These are phyloP conservation scores for Paxillus ammoniavirescens DNA, from an alignment of 768 basidiomycete genomes.

Conservation along the genomic window DNA sequence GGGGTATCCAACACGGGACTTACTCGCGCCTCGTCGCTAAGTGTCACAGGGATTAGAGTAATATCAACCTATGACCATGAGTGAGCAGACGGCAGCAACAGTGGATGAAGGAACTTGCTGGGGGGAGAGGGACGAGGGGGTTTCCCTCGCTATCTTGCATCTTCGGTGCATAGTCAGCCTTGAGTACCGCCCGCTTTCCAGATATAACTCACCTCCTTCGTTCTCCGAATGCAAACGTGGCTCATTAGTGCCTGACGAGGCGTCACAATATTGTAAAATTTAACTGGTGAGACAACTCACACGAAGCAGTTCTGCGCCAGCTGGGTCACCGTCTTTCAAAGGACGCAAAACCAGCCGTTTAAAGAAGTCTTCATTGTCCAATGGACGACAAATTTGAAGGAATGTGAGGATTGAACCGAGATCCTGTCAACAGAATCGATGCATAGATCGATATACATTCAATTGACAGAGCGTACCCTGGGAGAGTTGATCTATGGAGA, in stretches of 20 bases:
- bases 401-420: slow-evolving; percentile 86
- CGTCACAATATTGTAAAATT: slow-evolving; percentile 2
- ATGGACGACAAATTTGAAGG: slow-evolving; percentile 78
- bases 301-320: slow-evolving; percentile 68
- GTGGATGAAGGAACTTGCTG: slow-evolving; percentile 36
- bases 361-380: slow-evolving; percentile 83
- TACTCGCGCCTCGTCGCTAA: slow-evolving; percentile 66
- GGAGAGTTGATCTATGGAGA: slow-evolving; percentile 71
- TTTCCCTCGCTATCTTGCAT: slow-evolving; percentile 85
- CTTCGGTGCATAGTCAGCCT: slow-evolving; percentile 36
- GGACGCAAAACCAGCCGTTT: slow-evolving; percentile 78
- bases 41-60: slow-evolving; percentile 67
- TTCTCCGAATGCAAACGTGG: slow-evolving; percentile 75
- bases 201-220: slow-evolving; percentile 62
- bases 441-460: background rate
- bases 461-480: slow-evolving; percentile 38
- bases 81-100: slow-evolving; percentile 2
- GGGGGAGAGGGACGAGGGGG: slow-evolving; percentile 71
- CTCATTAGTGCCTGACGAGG: slow-evolving; percentile 65
- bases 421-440: slow-evolving; percentile 48
- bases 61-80: slow-evolving; percentile 60
- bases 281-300: slow-evolving; percentile 37
- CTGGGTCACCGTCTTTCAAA: slow-evolving; percentile 62
- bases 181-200: background rate
- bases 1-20: slow-evolving; percentile 13